Percentiles rank a stretch among this genome's conserved stretches.
These are phyloP conservation scores for Phytophthora gonapodyides DNA, from an alignment of 352 stramenopile species.

Conservation along the genomic window DNA sequence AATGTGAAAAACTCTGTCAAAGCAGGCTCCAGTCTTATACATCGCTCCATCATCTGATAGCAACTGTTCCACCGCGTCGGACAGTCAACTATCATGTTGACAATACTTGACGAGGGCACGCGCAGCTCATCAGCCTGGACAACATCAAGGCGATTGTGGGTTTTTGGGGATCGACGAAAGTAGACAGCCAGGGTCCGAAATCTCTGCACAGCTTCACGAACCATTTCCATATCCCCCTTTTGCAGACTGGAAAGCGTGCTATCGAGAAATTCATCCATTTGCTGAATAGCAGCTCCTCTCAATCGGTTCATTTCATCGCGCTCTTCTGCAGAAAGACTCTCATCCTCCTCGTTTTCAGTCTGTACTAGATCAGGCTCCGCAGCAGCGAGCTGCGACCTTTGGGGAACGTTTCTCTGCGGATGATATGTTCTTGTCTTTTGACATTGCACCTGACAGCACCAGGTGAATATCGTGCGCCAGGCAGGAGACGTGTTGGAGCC, in stretches of 20 bases:
- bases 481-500: background rate
- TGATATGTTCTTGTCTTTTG: background rate
- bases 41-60: conserved; percentile 4
- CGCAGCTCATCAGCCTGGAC: background rate
- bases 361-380: too few species aligned
- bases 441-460: conserved; percentile 1
- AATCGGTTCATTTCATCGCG: background rate
- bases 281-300: background rate
- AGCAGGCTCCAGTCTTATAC: background rate
- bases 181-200: conserved; percentile 14
- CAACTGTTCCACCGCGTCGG: conserved; percentile 12
- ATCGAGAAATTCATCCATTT: conserved; percentile 14
- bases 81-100: conserved; percentile 2
- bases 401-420: too few species aligned
- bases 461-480: conserved; percentile 10
- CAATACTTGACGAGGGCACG: too few species aligned
- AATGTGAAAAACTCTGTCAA: background rate
- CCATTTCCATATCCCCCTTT: conserved; percentile 9
- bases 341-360: background rate
- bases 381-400: too few species aligned
- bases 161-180: conserved; percentile 12
- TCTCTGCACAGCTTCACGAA: background rate
- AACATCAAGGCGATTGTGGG: conserved; percentile 2
- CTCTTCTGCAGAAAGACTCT: conserved; percentile 4
- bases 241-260: conserved; percentile 2